These are phyloP conservation scores for Liriodendron chinense DNA, from an alignment of 164 flowering plant genomes.

Conservation along the genomic window DNA sequence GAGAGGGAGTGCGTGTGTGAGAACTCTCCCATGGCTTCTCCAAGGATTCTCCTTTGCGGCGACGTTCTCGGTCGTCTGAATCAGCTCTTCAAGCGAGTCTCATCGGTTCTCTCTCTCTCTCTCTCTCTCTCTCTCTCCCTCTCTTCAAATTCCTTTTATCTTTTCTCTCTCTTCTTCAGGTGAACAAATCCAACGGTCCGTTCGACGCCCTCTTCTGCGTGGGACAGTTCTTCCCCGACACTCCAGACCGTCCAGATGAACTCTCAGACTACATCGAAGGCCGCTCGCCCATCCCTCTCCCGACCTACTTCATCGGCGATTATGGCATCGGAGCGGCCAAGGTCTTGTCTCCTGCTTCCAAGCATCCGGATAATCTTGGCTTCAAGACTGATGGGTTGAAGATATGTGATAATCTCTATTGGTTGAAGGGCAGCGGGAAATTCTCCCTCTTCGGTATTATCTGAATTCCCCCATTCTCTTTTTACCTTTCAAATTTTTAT, in stretches of 20 bases:
- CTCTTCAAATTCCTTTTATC: neutral
- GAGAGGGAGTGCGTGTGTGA: no score
- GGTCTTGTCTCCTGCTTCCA: conserved; percentile 48
- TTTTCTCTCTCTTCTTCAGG: conserved; percentile 36
- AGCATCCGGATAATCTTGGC: conserved; percentile 47
- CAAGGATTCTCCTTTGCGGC: conserved; percentile 82
- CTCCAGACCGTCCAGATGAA: conserved; percentile 59
- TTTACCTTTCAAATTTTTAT: neutral
- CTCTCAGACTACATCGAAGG: conserved; percentile 63
- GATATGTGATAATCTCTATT: conserved; percentile 61
- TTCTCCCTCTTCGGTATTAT: conserved; percentile 58
- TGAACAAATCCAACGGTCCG: conserved; percentile 87
- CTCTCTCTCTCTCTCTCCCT: conserved; percentile 14
- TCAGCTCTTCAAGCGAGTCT: conserved; percentile 83
- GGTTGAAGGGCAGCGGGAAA: conserved; percentile 95
- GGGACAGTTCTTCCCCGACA: conserved; percentile 92
- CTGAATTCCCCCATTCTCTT: neutral
- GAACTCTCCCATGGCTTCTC: conserved; percentile 34
- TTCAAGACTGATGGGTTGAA: conserved; percentile 84
- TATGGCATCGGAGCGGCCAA: conserved; percentile 74
- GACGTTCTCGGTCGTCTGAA: conserved; percentile 82
- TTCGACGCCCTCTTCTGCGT: conserved; percentile 88
- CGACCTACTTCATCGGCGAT: conserved; percentile 91
- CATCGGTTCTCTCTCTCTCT: conserved; percentile 42
- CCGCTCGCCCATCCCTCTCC: conserved; percentile 54